Base-by-base conservation (phyloP, 805 yeast species). In the Saturnispora mendoncae region DNA sequence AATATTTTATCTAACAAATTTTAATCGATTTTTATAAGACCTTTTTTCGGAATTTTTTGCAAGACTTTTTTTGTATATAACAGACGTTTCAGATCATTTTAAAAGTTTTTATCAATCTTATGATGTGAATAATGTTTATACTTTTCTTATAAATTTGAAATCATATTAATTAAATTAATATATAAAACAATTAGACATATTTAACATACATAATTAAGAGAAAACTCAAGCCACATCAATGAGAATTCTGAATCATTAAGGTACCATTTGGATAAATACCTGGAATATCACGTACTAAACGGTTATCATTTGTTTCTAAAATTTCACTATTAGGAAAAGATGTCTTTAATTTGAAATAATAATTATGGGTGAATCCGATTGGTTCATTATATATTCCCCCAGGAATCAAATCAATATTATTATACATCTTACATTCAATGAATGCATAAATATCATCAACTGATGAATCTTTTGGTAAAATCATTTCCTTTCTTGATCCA, bases 381-480 rank as follows among this genome's bases (percentile, higher is more conserved):
- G 62, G 62, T 24, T 46, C 40, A 15, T 45, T 33, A 26, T 42
- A 46, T 3, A 28, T 29, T 9, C 46, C 53, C 10, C 55, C 57
- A 5, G 47, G 56, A 4, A 72, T 72, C 9, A 55, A 50, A 10
- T 53, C 57, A 6, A 53, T 52, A 6, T 47, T 46, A 12, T 50
- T 46, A 15, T 55, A 46, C 17, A 54, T 41, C 3, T 51, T 41
- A 46, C 80, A 63, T 48, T 84, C 94, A 14, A 79, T 82, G 53
- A 67, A 79, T 8, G 87, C 82, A 54, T 79, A 81, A 12, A 90
- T 61, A 40, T 83, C 87, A 42, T 74, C 78, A 1, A 85, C 58
- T 1, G 68, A 52, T 12, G 66, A 62, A 21, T 62, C 55, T 12
- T 71, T 68, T 33, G 64, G 55, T 45, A 85, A 66, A 54, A 70